Conservation (phyloP, 257 asterid genomes). For the Rauvolfia tetraphylla region DNA sequence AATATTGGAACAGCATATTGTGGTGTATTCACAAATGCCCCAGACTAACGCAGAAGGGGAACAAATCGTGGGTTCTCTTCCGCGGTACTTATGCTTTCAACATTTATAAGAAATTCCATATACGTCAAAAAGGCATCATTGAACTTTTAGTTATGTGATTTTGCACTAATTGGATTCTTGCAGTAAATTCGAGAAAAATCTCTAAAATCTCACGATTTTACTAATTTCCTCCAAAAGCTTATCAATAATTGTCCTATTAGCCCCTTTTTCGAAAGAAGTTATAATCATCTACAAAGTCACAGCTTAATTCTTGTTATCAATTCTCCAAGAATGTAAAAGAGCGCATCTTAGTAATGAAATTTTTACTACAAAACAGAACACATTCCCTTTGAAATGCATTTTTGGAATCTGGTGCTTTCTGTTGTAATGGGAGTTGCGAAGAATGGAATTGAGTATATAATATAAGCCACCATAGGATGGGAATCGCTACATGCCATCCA, state of each 20-base stretch:
- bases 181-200: not conserved
- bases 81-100: not conserved
- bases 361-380: not conserved
- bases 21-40: not conserved
- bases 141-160: not conserved
- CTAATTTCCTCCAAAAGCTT: too few species aligned
- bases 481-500: not conserved
- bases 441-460: not conserved
- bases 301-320: not conserved
- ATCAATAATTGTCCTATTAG: too few species aligned
- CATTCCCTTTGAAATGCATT: not conserved
- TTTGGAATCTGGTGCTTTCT: constrained; percentile 3
- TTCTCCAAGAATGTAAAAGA: not conserved
- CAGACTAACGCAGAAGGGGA: not conserved
- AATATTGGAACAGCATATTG: not conserved
- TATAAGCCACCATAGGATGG: not conserved
- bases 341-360: not conserved
- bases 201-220: not conserved
- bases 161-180: not conserved
- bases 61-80: not conserved
- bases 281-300: not conserved
- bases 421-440: not conserved
- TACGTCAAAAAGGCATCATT: not conserved
- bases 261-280: too few species aligned
- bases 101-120: not conserved